These are phyloP conservation scores for Cytospora leucostoma DNA, from an alignment of 2,329 filamentous ascomycete species.

Conservation along the genomic window DNA sequence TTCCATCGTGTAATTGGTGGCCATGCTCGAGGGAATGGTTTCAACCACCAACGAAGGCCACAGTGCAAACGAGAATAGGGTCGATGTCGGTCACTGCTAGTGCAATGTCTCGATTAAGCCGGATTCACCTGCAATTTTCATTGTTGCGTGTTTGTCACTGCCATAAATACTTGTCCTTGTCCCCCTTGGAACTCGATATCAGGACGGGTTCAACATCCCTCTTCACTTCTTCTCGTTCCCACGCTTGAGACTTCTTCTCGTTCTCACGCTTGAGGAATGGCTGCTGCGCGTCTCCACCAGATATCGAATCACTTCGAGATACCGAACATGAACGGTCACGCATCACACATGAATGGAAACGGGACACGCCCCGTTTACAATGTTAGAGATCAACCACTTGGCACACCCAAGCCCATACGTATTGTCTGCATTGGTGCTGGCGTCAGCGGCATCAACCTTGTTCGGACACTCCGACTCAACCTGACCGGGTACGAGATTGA, in stretches of 20 bases:
- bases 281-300: constrained; percentile 7
- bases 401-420: constrained; percentile 43
- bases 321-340: constrained; percentile 13
- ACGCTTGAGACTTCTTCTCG: not conserved
- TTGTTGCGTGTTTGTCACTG: not conserved
- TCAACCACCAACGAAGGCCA: not conserved
- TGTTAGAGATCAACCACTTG: constrained; percentile 41
- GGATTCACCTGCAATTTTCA: not conserved
- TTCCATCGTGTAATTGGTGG: constrained; percentile 3
- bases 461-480: constrained; percentile 47
- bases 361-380: constrained; percentile 35
- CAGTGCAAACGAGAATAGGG: constrained; percentile 8
- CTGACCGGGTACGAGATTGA: constrained; percentile 47
- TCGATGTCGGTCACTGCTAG: constrained; percentile 4
- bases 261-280: not conserved
- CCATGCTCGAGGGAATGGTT: constrained; percentile 1
- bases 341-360: constrained; percentile 27
- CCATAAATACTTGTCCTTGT: constrained; percentile 14
- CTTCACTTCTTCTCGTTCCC: not conserved
- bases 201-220: not conserved
- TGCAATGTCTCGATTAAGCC: constrained; percentile 6
- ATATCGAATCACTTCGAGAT: not conserved
- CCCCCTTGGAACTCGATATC: not conserved
- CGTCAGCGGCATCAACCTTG: constrained; percentile 47
- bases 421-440: constrained; percentile 49